A percentile compares a stretch with the other conserved stretches of the same genome.
phyloP scores from a whole-genome alignment of 1,284 basidiomycete genomes.

The Cryptococcus sp. region DNA sequence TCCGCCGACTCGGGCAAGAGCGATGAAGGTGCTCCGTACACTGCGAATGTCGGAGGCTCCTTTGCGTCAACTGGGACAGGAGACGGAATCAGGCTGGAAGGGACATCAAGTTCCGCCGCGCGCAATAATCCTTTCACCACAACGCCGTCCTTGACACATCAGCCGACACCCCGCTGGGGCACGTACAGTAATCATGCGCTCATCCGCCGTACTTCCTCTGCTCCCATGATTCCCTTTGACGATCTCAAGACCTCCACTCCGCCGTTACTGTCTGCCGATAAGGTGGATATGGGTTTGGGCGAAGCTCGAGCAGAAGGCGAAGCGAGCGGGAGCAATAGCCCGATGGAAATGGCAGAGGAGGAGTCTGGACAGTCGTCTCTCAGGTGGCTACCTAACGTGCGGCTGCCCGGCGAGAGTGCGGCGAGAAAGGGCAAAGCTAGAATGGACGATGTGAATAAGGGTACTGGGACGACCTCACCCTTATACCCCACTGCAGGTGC shows the following conservation, averaged over 20 bases:
- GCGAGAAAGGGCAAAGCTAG: slow-evolving; percentile 38
- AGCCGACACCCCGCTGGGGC: slow-evolving; percentile 30
- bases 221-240: slow-evolving; percentile 39
- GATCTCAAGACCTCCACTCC: slow-evolving; percentile 40
- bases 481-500: neutral
- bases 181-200: slow-evolving; percentile 15
- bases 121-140: slow-evolving; percentile 14
- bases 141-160: slow-evolving; percentile 7
- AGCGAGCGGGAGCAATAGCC: slow-evolving; percentile 6
- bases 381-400: slow-evolving; percentile 28
- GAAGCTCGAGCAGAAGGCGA: slow-evolving; percentile 1
- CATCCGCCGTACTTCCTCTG: slow-evolving; percentile 30
- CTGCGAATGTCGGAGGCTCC: neutral
- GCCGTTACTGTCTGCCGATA: slow-evolving; percentile 14
- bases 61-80: too few relatives aligned
- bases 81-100: too few relatives aligned
- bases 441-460: slow-evolving; percentile 18
- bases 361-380: slow-evolving; percentile 19
- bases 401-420: slow-evolving; percentile 14
- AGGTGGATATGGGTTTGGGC: neutral
- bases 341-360: slow-evolving; percentile 28
- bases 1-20: slow-evolving; percentile 10
- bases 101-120: neutral
- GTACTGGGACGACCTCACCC: neutral
- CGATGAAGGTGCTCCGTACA: neutral